Base-by-base conservation (phyloP, 257 asterid genomes). In the Lavandula angustifolia region DNA sequence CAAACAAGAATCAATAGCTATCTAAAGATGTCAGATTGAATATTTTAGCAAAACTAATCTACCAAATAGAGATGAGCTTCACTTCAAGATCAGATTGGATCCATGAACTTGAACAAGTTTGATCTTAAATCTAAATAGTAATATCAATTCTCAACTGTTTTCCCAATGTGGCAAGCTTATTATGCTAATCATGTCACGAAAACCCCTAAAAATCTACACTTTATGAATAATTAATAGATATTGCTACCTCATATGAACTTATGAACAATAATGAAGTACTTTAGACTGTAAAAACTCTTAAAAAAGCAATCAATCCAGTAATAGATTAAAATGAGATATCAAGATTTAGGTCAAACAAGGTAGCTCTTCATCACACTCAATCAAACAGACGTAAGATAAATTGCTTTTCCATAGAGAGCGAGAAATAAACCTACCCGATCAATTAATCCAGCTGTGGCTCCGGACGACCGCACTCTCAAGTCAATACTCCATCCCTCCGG, bases 401-500 rank as follows among this genome's bases (percentile, higher is more conserved):
- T 11, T 10, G 29, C 27, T 22, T 22, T 22, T 22, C 27, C 27
- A 41, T 6, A 13, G 12, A 60, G 43, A 11, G 7, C 10, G 9
- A 9, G 1, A 40, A 27, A 54, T 9, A 40, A 11, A 35, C 10
- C 3, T 73, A 82, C 87, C 31, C 85, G 76, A 64, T 82, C 87
- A 32, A 71, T 76, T 8, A 60, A 71, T 8, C 82, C 85, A 49
- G 80, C 80, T 4, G 76, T 73, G 1, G 78, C 77, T 17, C 83
- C 83, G 27, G 81, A 71, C 4, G 70, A 22, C 18, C 81, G 80
- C 53, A 64, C 68, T 59, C n/a, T 74, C 51, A 74, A 35, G 32
- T 77, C 79, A 29, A 77, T 75, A 0, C 9, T 65, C 79, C 83
- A 80, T 41, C 52, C 75, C 34, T 64, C 83, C 5, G 81, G 83